Percentiles rank a stretch among this genome's conserved stretches.
Evolutionary conservation across 805 yeast species (phyloP).

Genomic region (Candida michaelii): DNA sequence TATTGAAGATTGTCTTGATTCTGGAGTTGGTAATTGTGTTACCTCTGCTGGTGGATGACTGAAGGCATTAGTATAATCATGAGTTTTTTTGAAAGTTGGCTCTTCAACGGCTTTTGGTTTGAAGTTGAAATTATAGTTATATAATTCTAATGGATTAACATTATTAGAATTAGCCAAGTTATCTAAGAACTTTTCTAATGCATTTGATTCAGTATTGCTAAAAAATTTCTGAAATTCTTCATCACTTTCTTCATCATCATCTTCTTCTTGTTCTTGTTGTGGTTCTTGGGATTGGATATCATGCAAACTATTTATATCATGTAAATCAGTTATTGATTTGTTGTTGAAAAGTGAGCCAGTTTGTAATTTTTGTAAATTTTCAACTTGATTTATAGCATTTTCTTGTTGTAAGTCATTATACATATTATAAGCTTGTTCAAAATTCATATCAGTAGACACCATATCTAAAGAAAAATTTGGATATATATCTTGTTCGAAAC

Average conservation of each 20-base stretch:
- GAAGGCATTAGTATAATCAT: constrained; percentile 23
- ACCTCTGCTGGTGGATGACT: constrained; percentile 13
- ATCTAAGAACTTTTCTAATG: constrained; percentile 42
- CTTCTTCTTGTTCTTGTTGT: background rate
- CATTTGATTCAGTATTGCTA: constrained; percentile 36
- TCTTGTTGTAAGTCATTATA: constrained; percentile 40
- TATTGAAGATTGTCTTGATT: constrained; percentile 27
- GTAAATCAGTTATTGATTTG: too few species aligned
- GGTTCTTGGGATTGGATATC: background rate
- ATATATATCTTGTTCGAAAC: constrained; percentile 3
- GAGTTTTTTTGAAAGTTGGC: background rate
- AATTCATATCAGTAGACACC: constrained; percentile 39
- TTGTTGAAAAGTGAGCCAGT: constrained; percentile 8
- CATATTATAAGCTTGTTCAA: constrained; percentile 45
- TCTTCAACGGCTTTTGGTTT: constrained; percentile 9
- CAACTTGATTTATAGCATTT: constrained; percentile 33
- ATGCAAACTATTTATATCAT: background rate
- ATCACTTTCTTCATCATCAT: constrained; percentile 12
- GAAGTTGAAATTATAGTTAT: constrained; percentile 19
- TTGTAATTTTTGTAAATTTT: constrained; percentile 40
- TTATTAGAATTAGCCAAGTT: constrained; percentile 30
- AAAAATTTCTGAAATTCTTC: constrained; percentile 38
- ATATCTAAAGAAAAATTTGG: constrained; percentile 18
- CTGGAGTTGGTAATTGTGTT: constrained; percentile 35
- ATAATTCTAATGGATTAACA: constrained; percentile 31